phyloP scores from a whole-genome alignment of 257 asterid species.

The Marsdenia floribunda region DNA sequence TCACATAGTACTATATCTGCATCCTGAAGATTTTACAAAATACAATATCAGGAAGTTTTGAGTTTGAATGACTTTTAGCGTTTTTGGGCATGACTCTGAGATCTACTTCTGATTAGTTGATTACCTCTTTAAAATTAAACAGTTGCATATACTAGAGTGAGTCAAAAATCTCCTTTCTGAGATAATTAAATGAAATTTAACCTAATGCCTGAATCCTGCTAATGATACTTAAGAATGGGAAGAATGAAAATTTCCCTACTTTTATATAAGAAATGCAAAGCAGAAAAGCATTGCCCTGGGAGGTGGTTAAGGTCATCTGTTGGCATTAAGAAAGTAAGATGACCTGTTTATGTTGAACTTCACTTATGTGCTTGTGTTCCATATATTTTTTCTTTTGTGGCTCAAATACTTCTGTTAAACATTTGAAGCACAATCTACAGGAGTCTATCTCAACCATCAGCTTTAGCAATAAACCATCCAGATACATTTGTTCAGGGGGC shows the following conservation, averaged over 20 bases:
- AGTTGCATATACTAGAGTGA: background rate
- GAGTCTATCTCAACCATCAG: conserved; percentile 78
- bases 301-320: background rate
- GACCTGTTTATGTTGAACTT: background rate
- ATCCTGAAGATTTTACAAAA: background rate
- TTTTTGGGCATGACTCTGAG: background rate
- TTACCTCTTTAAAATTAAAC: no score
- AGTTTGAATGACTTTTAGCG: background rate
- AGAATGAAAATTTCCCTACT: background rate
- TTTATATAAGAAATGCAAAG: background rate
- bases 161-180: background rate
- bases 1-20: background rate
- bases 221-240: background rate
- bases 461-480: conserved; percentile 94
- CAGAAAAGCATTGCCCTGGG: background rate
- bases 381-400: background rate
- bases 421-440: conserved; percentile 19
- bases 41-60: background rate
- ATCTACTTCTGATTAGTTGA: background rate
- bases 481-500: conserved; percentile 94
- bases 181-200: background rate
- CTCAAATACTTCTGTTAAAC: background rate
- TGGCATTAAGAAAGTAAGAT: background rate
- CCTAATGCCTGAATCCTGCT: background rate
- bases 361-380: background rate